Evolutionary conservation across 257 asterid genomes (phyloP).

Genomic region (Nicotiana benthamiana): DNA sequence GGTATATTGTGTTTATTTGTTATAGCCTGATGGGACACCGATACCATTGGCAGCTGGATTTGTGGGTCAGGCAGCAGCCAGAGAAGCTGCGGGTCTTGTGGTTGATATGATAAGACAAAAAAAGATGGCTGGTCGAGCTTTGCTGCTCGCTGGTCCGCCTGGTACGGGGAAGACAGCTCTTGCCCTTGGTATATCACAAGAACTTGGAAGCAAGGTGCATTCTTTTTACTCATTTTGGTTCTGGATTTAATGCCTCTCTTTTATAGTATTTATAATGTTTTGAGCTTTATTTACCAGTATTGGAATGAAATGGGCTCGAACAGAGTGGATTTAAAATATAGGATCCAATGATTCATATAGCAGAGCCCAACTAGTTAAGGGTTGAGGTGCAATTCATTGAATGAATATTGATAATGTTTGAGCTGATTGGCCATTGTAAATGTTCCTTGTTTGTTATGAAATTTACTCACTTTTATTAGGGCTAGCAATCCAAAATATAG

Average conservation of each 20-base stretch:
- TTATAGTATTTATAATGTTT: neutral
- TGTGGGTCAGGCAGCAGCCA: slow-evolving; percentile 87
- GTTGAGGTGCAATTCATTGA: neutral
- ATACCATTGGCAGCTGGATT: slow-evolving; percentile 87
- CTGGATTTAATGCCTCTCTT: neutral
- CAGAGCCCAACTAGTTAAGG: neutral
- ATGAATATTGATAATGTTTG: neutral
- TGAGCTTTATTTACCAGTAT: neutral
- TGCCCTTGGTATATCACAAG: slow-evolving; percentile 89
- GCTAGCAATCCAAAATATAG: neutral
- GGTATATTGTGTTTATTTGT: neutral
- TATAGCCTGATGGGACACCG: slow-evolving; percentile 70
- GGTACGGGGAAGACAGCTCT: slow-evolving; percentile 98
- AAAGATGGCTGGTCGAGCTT: slow-evolving; percentile 94
- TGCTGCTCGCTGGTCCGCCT: slow-evolving; percentile 93
- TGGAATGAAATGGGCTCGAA: neutral
- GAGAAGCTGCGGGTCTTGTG: slow-evolving; percentile 90
- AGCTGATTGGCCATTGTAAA: neutral
- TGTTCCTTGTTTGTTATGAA: neutral
- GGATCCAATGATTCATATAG: neutral
- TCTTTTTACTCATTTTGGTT: neutral
- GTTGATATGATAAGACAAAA: slow-evolving; percentile 96
- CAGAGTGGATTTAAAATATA: neutral
- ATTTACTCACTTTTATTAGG: neutral
- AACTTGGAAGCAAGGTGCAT: slow-evolving; percentile 92